Evolutionary conservation across 1,284 basidiomycete genomes (phyloP).

Genomic region (Thecaphora frezii): DNA sequence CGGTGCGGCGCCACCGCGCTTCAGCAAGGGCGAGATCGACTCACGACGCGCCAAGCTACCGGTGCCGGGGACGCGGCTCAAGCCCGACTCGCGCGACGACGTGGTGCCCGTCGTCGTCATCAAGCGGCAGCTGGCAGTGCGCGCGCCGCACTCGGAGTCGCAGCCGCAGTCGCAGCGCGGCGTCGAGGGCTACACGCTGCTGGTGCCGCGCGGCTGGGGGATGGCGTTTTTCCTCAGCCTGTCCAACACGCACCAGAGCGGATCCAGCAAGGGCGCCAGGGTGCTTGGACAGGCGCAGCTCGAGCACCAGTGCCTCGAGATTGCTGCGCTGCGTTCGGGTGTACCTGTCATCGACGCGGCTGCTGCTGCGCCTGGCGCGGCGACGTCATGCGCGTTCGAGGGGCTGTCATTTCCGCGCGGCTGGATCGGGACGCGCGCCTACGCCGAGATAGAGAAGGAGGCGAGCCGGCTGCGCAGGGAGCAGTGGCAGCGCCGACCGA

Average conservation of each 20-base stretch:
- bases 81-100: constrained; percentile 41
- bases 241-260: constrained; percentile 37
- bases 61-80: constrained; percentile 25
- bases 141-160: too few relatives aligned
- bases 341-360: constrained; percentile 1
- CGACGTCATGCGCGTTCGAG: background rate
- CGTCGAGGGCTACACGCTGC: constrained; percentile 37
- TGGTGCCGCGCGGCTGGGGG: constrained; percentile 56
- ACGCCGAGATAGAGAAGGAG: constrained; percentile 16
- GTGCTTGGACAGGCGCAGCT: constrained; percentile 50
- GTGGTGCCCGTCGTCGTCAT: constrained; percentile 41
- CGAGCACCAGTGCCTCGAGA: constrained; percentile 35
- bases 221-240: constrained; percentile 50
- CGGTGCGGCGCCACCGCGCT: constrained; percentile 25
- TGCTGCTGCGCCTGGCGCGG: background rate
- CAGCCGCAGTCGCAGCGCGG: too few relatives aligned
- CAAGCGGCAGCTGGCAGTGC: constrained; percentile 14
- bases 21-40: constrained; percentile 52
- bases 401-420: constrained; percentile 37
- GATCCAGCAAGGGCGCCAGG: constrained; percentile 27
- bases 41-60: constrained; percentile 33
- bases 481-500: constrained; percentile 44
- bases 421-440: constrained; percentile 38
- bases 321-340: constrained; percentile 12
- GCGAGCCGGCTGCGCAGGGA: constrained; percentile 10